Conservation (phyloP, 371 early-diverging fungal species). For the Mucor plumbeus region DNA sequence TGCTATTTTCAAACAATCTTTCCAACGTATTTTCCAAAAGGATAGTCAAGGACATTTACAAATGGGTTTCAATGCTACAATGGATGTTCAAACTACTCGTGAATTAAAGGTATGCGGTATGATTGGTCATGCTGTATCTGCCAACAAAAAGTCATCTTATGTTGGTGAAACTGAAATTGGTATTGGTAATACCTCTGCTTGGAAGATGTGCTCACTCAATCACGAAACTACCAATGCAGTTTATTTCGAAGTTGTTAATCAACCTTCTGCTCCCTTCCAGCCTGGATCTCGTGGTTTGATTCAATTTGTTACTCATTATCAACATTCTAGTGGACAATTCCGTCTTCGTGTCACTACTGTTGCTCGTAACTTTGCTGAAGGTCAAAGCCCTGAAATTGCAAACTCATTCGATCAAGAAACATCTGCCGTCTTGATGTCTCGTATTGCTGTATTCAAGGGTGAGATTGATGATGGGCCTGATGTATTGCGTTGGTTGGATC, state of each 20-base stretch:
- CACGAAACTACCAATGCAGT: slow-evolving; percentile 87
- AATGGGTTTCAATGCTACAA: slow-evolving; percentile 98
- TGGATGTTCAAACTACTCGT: slow-evolving; percentile 94
- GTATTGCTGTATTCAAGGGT: slow-evolving; percentile 97
- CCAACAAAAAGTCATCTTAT: slow-evolving; percentile 86
- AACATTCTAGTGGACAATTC: slow-evolving; percentile 91
- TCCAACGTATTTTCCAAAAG: slow-evolving; percentile 91
- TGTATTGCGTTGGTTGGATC: slow-evolving; percentile 98
- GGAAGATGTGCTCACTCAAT: slow-evolving; percentile 93
- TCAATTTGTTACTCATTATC: slow-evolving; percentile 96
- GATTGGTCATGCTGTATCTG: slow-evolving; percentile 94
- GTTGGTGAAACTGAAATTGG: slow-evolving; percentile 99
- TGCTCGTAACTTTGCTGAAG: slow-evolving; percentile 93
- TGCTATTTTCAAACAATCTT: slow-evolving; percentile 96
- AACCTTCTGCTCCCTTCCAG: slow-evolving; percentile 80
- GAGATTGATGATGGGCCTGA: slow-evolving; percentile 99
- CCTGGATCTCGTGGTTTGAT: slow-evolving; percentile 91
- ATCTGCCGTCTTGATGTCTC: slow-evolving; percentile 98
- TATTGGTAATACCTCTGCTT: slow-evolving; percentile 92
- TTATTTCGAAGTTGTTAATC: slow-evolving; percentile 96
- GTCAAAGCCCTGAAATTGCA: slow-evolving; percentile 86
- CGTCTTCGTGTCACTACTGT: slow-evolving; percentile 95
- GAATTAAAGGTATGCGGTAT: slow-evolving; percentile 96
- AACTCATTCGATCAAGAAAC: slow-evolving; percentile 99
- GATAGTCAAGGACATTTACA: slow-evolving; percentile 87